Evolutionary conservation across 2,329 filamentous ascomycete species (phyloP), one percentile per base, ranked within the genome.

Genomic region (Venturia oleaginea): DNA sequence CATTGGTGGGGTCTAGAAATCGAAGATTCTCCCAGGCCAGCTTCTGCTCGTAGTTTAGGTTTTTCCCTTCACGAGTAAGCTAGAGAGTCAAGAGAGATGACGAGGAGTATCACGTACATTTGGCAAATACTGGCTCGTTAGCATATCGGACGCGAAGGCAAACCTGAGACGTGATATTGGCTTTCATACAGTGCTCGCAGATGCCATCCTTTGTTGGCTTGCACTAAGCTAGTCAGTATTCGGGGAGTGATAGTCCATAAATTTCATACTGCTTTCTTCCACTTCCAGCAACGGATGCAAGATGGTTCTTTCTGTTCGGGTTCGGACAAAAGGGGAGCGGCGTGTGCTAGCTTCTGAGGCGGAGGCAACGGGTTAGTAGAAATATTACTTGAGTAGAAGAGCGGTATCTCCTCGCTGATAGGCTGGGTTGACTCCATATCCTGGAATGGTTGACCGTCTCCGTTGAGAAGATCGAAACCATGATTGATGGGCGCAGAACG

Each of bases 61-160:
- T 61, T 30, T 61, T 61, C 43, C 59, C 59, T 43, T 43, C 27
- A 61, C 27, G n/a, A 19, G 27, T 61, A 5, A 61, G 59, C 19
- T 30, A 61, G 11, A 61, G 34, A 5, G 17, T 61, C 2, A 61
- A 61, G 59, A 61, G 38, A 43, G 59, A 24, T 54, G 17, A 54
- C 48, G 27, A 61, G 59, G 59, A 43, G 59, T 4, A 61, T 61
- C n/a, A 61, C 59, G 59, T 61, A 61, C 27, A 61, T 61, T 61
- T 61, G 27, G 38, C 37, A 22, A 61, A 61, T 61, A 61, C 59
- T 61, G n/a, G 59, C 59, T 61, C 40, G 59, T 61, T 19, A 61
- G 59, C 37, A 61, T 61, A 61, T n/a, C 40, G 40, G 59, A 61
- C 27, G 17, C 59, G 40, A 61, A 61, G 3, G 40, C 24, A 61